Evolutionary conservation across 176 grass and related monocot species (phyloP), one percentile per base, ranked within the genome.

Genomic region (Pontederia paniculata): DNA sequence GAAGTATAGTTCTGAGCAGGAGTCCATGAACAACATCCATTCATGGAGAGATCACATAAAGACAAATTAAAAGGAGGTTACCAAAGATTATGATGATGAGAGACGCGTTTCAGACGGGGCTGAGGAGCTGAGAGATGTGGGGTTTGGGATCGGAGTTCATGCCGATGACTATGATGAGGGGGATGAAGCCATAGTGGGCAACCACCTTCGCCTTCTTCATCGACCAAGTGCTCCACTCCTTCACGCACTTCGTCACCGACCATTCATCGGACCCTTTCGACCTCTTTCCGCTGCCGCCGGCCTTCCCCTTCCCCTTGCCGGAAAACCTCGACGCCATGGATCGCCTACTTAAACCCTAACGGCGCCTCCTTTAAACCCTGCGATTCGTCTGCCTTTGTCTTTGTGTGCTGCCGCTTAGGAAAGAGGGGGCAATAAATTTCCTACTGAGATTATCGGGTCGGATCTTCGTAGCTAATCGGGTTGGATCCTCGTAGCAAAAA

Each of bases 121-220:
- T 64, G 20, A 64, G 61, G 13, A 64, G 61, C 45, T 64, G 61
- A 9, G 11, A 64, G 61, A 64, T 18, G 8, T 49, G 45, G 4
- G 61, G 61, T 23, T 64, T 64, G 21, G 61, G 61, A 5, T 64
- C 61, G 21, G 61, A 28, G 45, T 64, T 64, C 61, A 64, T 50
- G 61, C 61, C 61, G 61, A 64, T 50, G 45, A 64, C 15, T 44
- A 64, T 50, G 21, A 64, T 28, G 45, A 64, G 61, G 5, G 61
- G 61, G 21, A 64, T 64, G 45, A 64, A 64, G 44, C 61, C 61
- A 20, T 50, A 64, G 45, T 64, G 61, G 45, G 45, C 12, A 2
- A 64, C 48, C 44, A 64, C 61, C 61, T 64, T 64, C 9, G 61
- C 61, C 21, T 50, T 64, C 45, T 64, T 64, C 45, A 64, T 49